A percentile compares a stretch with the other conserved stretches of the same genome.
Evolutionary conservation across 1,139 yeast species (phyloP).

Genomic region (Protomyces inundatus): DNA sequence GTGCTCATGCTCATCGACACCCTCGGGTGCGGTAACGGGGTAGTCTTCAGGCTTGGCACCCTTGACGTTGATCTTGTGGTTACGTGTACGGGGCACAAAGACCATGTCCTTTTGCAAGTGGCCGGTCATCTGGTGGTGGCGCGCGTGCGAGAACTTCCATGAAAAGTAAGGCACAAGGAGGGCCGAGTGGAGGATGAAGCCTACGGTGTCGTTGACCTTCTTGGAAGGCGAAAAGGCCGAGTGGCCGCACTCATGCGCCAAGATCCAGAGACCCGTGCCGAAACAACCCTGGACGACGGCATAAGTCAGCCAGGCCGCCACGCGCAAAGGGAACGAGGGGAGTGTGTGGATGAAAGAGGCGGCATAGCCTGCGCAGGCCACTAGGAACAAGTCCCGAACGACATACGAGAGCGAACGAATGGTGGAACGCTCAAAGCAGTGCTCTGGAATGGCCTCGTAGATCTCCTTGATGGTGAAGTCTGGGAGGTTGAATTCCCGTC

Average conservation of each 20-base stretch:
- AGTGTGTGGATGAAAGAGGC: constrained; percentile 52
- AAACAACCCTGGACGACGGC: constrained; percentile 57
- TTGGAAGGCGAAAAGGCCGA: constrained; percentile 73
- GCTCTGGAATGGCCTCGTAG: constrained; percentile 65
- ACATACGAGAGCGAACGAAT: constrained; percentile 58
- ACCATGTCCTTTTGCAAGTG: constrained; percentile 78
- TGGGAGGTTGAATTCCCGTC: constrained; percentile 65
- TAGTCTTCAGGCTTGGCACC: constrained; percentile 32
- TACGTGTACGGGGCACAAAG: constrained; percentile 54
- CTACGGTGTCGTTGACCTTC: constrained; percentile 64
- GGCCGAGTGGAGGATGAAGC: constrained; percentile 77
- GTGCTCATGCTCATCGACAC: constrained; percentile 29
- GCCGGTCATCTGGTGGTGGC: constrained; percentile 86
- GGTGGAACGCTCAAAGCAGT: constrained; percentile 65
- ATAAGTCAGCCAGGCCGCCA: constrained; percentile 56
- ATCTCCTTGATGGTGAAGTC: constrained; percentile 70
- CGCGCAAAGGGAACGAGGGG: constrained; percentile 46
- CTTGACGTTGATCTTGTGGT: constrained; percentile 1
- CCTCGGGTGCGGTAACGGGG: constrained; percentile 28
- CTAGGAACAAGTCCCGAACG: constrained; percentile 55
- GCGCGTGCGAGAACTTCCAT: constrained; percentile 77
- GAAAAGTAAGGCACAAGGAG: constrained; percentile 78
- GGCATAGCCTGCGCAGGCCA: constrained; percentile 52
- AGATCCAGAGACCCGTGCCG: constrained; percentile 77
- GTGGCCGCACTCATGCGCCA: constrained; percentile 91